These are phyloP conservation scores for Fusarium bulbicola DNA, from an alignment of 2,329 filamentous ascomycete genomes.

Conservation along the genomic window DNA sequence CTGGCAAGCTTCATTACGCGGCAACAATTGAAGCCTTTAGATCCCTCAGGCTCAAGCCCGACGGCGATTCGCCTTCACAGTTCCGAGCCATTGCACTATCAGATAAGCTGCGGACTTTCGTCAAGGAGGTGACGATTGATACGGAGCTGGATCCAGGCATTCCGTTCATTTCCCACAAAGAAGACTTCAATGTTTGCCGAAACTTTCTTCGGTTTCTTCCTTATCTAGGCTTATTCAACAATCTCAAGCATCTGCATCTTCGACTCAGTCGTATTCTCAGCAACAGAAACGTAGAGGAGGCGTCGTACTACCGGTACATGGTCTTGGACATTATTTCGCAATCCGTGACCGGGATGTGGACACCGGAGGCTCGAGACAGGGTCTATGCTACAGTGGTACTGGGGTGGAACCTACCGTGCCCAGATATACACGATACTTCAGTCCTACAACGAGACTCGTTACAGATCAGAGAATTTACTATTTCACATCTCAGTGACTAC, in stretches of 20 bases:
- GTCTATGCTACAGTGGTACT: too few relatives aligned
- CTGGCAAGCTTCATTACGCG: conserved; percentile 43
- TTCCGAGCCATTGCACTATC: not conserved
- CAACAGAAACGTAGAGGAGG: too few relatives aligned
- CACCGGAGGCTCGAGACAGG: fast-evolving
- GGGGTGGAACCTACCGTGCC: too few relatives aligned
- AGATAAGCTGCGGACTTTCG: not conserved
- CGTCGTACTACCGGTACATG: not conserved
- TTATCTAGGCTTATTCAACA: fast-evolving
- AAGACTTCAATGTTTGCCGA: too few relatives aligned
- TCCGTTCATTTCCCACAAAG: too few relatives aligned
- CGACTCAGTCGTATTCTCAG: too few relatives aligned
- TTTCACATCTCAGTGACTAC: not conserved
- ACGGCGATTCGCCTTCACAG: not conserved
- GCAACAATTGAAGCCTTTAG: not conserved
- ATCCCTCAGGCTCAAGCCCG: not conserved
- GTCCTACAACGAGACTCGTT: fast-evolving
- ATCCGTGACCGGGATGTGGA: fast-evolving
- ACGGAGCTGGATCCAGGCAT: not conserved
- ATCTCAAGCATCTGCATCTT: not conserved
- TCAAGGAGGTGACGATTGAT: conserved; percentile 3
- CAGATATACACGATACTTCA: not conserved
- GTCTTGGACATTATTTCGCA: not conserved
- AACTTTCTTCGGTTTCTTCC: not conserved
- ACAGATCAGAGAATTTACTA: not conserved